A percentile compares a stretch with the other conserved stretches of the same genome.
These are phyloP conservation scores for Zygotorulaspora mrakii DNA, from an alignment of 1,139 yeast genomes.

Conservation along the genomic window DNA sequence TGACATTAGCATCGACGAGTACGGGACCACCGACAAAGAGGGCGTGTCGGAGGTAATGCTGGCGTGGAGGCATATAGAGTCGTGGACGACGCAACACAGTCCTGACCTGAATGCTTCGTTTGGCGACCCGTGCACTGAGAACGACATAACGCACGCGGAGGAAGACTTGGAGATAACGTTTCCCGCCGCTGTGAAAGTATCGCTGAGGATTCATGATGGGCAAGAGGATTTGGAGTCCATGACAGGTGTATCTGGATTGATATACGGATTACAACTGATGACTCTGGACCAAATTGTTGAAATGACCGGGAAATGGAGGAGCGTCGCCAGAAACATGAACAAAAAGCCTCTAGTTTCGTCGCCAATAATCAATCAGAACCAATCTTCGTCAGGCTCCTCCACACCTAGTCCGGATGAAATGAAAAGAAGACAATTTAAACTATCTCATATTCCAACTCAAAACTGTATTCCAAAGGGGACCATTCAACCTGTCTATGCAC, in stretches of 20 bases:
- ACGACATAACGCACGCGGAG: slow-evolving; percentile 62
- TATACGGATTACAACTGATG: slow-evolving; percentile 63
- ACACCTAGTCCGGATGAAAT: slow-evolving; percentile 7
- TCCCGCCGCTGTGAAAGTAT: slow-evolving; percentile 60
- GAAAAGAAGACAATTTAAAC: slow-evolving; percentile 31
- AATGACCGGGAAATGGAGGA: slow-evolving; percentile 66
- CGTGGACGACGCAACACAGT: slow-evolving; percentile 54
- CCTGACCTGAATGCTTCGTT: slow-evolving; percentile 56
- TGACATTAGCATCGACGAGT: slow-evolving; percentile 20
- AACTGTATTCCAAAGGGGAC: slow-evolving; percentile 70
- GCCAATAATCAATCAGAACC: neutral
- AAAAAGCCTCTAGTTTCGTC: slow-evolving; percentile 21
- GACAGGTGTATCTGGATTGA: slow-evolving; percentile 55
- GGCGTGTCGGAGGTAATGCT: slow-evolving; percentile 62
- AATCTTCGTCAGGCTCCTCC: neutral
- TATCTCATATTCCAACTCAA: slow-evolving; percentile 53
- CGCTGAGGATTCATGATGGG: slow-evolving; percentile 64
- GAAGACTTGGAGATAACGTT: slow-evolving; percentile 54
- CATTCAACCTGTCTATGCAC: slow-evolving; percentile 72
- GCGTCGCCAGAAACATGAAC: slow-evolving; percentile 50
- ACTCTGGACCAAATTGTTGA: slow-evolving; percentile 60
- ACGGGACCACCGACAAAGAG: slow-evolving; percentile 35
- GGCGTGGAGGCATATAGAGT: slow-evolving; percentile 69
- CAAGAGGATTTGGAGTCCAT: slow-evolving; percentile 50
- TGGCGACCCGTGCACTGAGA: slow-evolving; percentile 59